Base-by-base conservation (phyloP, 2,329 filamentous ascomycete genomes). In the Paecilomyces niveus region DNA sequence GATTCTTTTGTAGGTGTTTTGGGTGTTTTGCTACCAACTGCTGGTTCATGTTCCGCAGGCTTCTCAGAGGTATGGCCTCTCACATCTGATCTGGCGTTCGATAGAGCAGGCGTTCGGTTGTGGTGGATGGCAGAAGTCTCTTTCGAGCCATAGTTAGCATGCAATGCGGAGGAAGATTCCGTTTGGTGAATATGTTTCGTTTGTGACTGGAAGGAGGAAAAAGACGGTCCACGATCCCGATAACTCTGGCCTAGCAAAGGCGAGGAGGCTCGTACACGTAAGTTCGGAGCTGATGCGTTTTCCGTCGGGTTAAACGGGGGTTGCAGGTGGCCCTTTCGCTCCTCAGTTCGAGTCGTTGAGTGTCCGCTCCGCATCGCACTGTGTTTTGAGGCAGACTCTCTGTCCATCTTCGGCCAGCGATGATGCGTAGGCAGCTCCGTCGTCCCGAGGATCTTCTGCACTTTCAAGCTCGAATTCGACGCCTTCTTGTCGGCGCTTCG, bases 1-100 rank as follows among this genome's bases (percentile, higher is more conserved):
- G 68, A 69, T n/a, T 72, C 69, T 58, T 71, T 73, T 24, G 65
- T 62, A 8, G 39, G 39, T 18, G 39, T 45, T 8, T 54, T 33
- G 49, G 39, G 13, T 15, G 56, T 50, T 54, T 61, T 54, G 50
- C 10, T 51, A n/a, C 39, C 33, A n/a, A 22, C 58, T 52, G 24
- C 54, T 32, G n/a, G 60, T 54, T 32, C 56, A 60, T 2, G 33
- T 55, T 31, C 57, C 59, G 18, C 54, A 57, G 13, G 57, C 51
- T 45, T 45, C 15, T 45, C 39, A 8, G 39, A 18, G 7, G n/a
- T 35, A 21, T 60, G 26, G 26, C 26, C 26, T 7, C 26, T 29
- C 26, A 29, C 54, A 10, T 58, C 60, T 13, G 39, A 45, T 18
- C 39, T 2, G 7, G 15, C 15, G 21, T n/a, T 45, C 6, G 39